These are phyloP conservation scores for Chytriomyces sp. DNA, from an alignment of 192 early-diverging fungal genomes.

Conservation along the genomic window DNA sequence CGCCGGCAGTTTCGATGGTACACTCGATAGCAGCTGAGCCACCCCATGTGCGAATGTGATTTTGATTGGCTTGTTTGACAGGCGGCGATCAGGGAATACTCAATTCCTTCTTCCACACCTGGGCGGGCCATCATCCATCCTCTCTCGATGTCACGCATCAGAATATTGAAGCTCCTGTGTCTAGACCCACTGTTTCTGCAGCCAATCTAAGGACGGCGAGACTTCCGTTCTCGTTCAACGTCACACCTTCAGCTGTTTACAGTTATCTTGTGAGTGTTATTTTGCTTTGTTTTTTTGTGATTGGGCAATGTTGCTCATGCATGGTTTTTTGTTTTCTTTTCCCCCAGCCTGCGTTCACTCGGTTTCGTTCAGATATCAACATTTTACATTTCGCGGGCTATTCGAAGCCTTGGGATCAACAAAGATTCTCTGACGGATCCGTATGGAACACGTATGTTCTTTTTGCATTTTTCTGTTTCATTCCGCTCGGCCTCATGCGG, in stretches of 20 bases:
- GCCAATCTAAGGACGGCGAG: slow-evolving; percentile 54
- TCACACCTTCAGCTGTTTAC: slow-evolving; percentile 80
- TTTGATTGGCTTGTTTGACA: slow-evolving; percentile 11
- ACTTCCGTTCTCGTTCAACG: slow-evolving; percentile 91
- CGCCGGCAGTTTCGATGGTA: slow-evolving; percentile 86
- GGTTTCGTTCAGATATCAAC: slow-evolving; percentile 72
- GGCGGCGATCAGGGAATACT: slow-evolving; percentile 95
- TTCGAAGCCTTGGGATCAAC: slow-evolving; percentile 87
- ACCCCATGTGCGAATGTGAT: background rate
- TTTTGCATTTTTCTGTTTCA: background rate
- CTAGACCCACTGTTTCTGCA: background rate
- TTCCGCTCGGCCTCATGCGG: background rate
- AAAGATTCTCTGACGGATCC: slow-evolving; percentile 53
- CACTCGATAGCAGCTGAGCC: slow-evolving; percentile 6
- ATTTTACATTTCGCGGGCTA: slow-evolving; percentile 91
- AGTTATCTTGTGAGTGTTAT: slow-evolving; percentile 56
- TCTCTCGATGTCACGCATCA: background rate
- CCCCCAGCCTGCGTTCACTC: slow-evolving; percentile 71
- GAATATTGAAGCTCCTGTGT: background rate
- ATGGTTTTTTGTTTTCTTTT: background rate
- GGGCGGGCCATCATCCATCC: slow-evolving; percentile 56
- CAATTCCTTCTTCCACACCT: slow-evolving; percentile 83
- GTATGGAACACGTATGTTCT: slow-evolving; percentile 31
- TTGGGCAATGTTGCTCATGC: slow-evolving; percentile 52
- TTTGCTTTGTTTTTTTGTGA: slow-evolving; percentile 18